Conservation (phyloP, 169 alveolate genomes). For the Gregarina niphandrodes region DNA sequence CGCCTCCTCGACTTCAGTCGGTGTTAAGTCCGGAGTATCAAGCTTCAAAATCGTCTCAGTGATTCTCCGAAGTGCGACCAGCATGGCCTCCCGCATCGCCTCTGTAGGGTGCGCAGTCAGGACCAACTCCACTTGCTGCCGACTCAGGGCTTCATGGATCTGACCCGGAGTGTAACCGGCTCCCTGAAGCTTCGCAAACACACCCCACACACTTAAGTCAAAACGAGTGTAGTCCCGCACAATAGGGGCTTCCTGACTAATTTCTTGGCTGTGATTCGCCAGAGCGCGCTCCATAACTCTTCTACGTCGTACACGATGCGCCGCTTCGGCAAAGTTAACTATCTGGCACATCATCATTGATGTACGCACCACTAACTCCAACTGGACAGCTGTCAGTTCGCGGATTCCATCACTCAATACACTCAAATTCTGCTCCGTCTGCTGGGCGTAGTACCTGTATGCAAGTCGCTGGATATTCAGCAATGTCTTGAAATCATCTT, state of each 20-base stretch:
- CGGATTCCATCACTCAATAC: conserved; percentile 6
- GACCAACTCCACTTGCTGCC: conserved; percentile 33
- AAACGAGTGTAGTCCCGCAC: conserved; percentile 16
- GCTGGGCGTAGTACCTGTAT: conserved; percentile 13
- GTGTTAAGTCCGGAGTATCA: conserved; percentile 28
- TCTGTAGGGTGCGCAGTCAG: conserved; percentile 47
- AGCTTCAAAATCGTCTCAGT: conserved; percentile 31
- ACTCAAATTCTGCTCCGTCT: conserved; percentile 10
- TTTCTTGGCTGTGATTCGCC: too few relatives aligned
- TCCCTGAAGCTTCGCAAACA: too few relatives aligned
- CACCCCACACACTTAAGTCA: too few relatives aligned
- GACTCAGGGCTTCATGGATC: conserved; percentile 19
- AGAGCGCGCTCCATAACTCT: conserved; percentile 22
- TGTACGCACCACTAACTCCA: conserved; percentile 24
- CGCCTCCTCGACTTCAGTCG: conserved; percentile 24
- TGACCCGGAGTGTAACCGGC: conserved; percentile 20
- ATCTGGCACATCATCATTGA: conserved; percentile 32
- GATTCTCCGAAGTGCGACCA: conserved; percentile 24
- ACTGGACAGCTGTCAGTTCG: conserved; percentile 6
- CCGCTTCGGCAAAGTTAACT: conserved; percentile 33
- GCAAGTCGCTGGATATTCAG: conserved; percentile 14
- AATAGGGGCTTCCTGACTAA: too few relatives aligned
- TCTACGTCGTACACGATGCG: conserved; percentile 34
- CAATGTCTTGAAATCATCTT: conserved; percentile 7
- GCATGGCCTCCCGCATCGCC: conserved; percentile 35